phyloP scores from a whole-genome alignment of 768 basidiomycete genomes.

The Trametes elegans region DNA sequence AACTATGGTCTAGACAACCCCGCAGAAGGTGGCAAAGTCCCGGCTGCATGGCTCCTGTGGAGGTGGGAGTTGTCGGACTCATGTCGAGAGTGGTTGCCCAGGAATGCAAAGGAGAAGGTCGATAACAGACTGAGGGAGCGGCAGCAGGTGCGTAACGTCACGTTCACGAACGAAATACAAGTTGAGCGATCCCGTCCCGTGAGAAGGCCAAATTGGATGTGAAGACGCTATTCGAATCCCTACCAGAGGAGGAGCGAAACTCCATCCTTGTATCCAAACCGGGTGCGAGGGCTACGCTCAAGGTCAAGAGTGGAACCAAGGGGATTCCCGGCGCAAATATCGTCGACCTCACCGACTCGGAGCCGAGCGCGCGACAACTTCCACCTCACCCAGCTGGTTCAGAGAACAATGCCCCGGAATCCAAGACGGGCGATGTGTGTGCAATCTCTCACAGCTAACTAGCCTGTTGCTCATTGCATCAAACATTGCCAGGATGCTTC shows the following conservation, averaged over 20 bases:
- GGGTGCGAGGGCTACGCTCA: neutral
- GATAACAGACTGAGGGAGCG: constrained; percentile 63
- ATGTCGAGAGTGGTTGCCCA: constrained; percentile 63
- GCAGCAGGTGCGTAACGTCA: constrained; percentile 42
- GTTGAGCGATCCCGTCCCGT: neutral
- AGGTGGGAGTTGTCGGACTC: constrained; percentile 79
- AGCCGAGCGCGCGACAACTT: neutral
- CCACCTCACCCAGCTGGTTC: neutral
- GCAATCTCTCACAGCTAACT: neutral
- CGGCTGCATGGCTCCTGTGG: constrained; percentile 73
- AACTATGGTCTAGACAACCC: constrained; percentile 77
- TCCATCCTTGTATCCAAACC: constrained; percentile 45
- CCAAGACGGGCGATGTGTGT: neutral
- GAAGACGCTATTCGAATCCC: constrained; percentile 49
- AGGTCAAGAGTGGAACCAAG: constrained; percentile 9
- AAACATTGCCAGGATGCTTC: constrained; percentile 34
- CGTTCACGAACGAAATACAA: too few species aligned
- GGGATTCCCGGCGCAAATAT: neutral
- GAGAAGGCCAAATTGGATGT: constrained; percentile 59
- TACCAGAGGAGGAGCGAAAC: constrained; percentile 56
- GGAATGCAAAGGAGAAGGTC: constrained; percentile 59
- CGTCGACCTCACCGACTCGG: constrained; percentile 4
- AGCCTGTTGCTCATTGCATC: constrained; percentile 15
- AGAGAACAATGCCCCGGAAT: constrained; percentile 31
- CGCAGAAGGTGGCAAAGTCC: constrained; percentile 47